Base-by-base conservation (phyloP, 1,284 basidiomycete species). In the Pholiota adiposa region DNA sequence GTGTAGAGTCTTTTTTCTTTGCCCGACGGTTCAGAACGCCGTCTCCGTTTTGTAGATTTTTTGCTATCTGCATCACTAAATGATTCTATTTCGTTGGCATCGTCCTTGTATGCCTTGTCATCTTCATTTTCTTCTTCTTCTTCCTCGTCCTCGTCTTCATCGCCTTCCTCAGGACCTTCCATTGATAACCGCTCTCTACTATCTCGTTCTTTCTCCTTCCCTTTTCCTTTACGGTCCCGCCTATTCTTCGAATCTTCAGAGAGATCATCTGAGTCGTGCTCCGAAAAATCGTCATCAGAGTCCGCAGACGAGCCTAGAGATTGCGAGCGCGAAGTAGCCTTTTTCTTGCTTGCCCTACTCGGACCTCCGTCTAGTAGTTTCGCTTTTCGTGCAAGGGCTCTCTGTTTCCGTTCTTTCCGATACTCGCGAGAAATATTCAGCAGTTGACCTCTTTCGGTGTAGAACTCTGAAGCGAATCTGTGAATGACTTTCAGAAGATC, bases 401-500 rank as follows among this genome's bases (percentile, higher is more conserved):
- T 68, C 41, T 61, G 57, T 52, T 79, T 85, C 65, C 70, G 77
- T 62, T 75, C 73, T 60, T 70, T 70, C 16, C 85, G 80, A 63
- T 75, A 82, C 52, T 80, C 70, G 57, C 76, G 79, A 7, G 82
- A 76, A 9, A 73, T 77, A 63, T 90, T 82, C 27, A 77, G 74
- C 3, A 91, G 69, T 60, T 88, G 80, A 0, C 86, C 88, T 61
- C 77, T 77, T 62, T 85, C 83, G 21, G 77, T 74, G 65, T 90
- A 92, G 67, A 86, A 87, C 31, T 77, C 76, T 59, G 83, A 85
- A 12, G 89, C 79, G 61, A 87, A 86, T 67, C 86, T 77, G 64
- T 92, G 90, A 52, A 92, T 82, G 52, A 78, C 81, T 77, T 91
- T 90, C 46, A 92, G 71, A 4, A 91, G 70, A 64, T 92, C 89